phyloP scores from a whole-genome alignment of 495 filamentous ascomycete species.

The Thermochaetoides thermophila region DNA sequence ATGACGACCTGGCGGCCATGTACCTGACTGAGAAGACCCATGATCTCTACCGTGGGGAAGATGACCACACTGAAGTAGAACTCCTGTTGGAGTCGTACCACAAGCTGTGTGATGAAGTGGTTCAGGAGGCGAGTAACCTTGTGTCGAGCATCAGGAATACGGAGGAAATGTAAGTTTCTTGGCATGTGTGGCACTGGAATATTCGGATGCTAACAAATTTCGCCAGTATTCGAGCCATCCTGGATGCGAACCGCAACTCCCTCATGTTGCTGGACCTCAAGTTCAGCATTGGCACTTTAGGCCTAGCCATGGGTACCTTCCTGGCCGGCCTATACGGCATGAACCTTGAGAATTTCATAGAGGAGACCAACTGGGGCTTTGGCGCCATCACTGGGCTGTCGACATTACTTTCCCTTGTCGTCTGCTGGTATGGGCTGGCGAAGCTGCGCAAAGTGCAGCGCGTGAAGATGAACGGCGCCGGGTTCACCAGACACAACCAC shows the following conservation, averaged over 20 bases:
- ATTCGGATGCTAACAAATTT: constrained; percentile 1
- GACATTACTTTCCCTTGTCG: constrained; percentile 55
- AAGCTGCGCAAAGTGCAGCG: constrained; percentile 78
- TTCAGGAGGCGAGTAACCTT: constrained; percentile 81
- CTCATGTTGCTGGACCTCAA: constrained; percentile 96
- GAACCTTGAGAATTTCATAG: constrained; percentile 98
- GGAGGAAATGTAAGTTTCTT: constrained; percentile 76
- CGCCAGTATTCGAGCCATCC: constrained; percentile 77
- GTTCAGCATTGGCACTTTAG: constrained; percentile 87
- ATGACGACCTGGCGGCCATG: constrained; percentile 91
- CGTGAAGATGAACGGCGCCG: constrained; percentile 64
- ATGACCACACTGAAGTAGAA: constrained; percentile 93
- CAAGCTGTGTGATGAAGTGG: constrained; percentile 95
- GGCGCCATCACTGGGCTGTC: constrained; percentile 53
- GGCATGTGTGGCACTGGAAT: not conserved
- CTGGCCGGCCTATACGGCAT: constrained; percentile 96
- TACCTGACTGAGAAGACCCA: constrained; percentile 77
- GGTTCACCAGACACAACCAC: constrained; percentile 17
- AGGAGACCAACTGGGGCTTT: constrained; percentile 89
- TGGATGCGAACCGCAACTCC: constrained; percentile 94
- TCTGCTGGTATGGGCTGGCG: constrained; percentile 64
- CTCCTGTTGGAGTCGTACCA: constrained; percentile 95
- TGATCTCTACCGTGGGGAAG: constrained; percentile 57
- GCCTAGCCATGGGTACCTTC: constrained; percentile 82
- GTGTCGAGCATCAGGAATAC: constrained; percentile 95